A percentile compares a stretch with the other conserved stretches of the same genome.
These are phyloP conservation scores for Solanum appendiculatum DNA, from an alignment of 257 asterid genomes.

Conservation along the genomic window DNA sequence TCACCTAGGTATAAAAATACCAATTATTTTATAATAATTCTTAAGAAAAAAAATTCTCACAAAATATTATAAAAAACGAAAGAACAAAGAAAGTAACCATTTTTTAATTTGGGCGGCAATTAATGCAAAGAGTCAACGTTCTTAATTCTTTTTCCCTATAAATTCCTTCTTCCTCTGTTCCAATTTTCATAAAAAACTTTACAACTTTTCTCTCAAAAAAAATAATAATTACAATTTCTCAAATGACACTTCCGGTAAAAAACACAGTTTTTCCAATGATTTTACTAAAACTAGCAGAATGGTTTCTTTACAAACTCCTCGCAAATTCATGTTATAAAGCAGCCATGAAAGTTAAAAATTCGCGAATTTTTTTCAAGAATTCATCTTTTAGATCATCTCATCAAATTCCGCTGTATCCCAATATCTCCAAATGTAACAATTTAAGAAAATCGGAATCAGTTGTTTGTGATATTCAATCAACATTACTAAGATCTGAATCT, in stretches of 20 bases:
- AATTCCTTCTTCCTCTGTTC: slow-evolving; percentile 25
- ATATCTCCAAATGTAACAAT: slow-evolving; percentile 24
- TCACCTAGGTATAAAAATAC: neutral
- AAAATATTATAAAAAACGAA: neutral
- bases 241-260: slow-evolving; percentile 21
- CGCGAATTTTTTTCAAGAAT: slow-evolving; percentile 27
- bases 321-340: slow-evolving; percentile 58
- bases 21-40: neutral
- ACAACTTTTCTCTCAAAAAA: neutral
- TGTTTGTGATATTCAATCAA: slow-evolving; percentile 49
- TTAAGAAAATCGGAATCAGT: slow-evolving; percentile 33
- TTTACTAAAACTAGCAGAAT: slow-evolving; percentile 37
- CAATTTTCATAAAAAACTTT: slow-evolving; percentile 12
- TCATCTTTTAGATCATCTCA: slow-evolving; percentile 14
- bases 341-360: slow-evolving; percentile 47
- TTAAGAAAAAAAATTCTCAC: neutral
- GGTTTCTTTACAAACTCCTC: slow-evolving; percentile 50
- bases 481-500: slow-evolving; percentile 38
- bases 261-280: slow-evolving; percentile 58
- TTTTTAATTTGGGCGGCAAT: slow-evolving; percentile 26
- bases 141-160: slow-evolving; percentile 21
- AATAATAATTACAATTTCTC: neutral
- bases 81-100: neutral
- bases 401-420: slow-evolving; percentile 24
- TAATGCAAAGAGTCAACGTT: slow-evolving; percentile 21